A percentile compares a stretch with the other conserved stretches of the same genome.
Evolutionary conservation across 2,329 filamentous ascomycete species (phyloP).

Genomic region (Diplodia mutila): DNA sequence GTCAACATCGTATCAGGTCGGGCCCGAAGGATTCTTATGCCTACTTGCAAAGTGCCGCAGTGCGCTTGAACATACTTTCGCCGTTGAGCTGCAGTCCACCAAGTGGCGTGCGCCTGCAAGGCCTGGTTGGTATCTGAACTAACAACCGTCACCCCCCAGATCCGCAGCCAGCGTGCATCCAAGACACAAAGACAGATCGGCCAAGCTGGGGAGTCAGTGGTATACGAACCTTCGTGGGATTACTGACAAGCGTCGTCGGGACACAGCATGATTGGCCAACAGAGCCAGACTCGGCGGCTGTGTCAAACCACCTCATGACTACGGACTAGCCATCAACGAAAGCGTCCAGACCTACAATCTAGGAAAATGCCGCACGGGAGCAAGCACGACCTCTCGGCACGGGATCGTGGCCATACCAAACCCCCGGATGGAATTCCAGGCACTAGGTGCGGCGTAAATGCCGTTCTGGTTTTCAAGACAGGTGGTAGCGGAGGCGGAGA

Average conservation of each 20-base stretch:
- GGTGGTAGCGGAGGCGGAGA: conserved; percentile 4
- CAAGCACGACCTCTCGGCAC: conserved; percentile 6
- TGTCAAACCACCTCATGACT: not conserved
- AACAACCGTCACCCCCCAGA: not conserved
- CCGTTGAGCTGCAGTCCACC: not conserved
- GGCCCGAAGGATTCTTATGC: conserved; percentile 5
- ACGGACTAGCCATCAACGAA: not conserved
- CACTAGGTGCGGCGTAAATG: conserved; percentile 2
- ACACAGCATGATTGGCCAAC: not conserved
- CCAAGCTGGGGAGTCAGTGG: not conserved
- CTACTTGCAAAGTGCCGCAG: not conserved
- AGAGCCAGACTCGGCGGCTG: not conserved
- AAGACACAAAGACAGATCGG: not conserved
- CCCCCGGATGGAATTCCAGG: not conserved
- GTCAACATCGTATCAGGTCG: not conserved
- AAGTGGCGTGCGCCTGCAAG: not conserved
- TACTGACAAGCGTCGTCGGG: not conserved
- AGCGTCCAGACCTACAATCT: not conserved
- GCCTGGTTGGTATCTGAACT: not conserved
- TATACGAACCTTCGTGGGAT: not conserved
- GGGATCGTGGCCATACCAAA: not conserved
- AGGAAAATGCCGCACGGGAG: not conserved
- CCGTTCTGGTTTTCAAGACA: no score
- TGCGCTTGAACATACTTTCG: not conserved
- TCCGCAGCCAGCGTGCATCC: not conserved